phyloP scores from a whole-genome alignment of 345 rosid species.

The Lepidium sativum region DNA sequence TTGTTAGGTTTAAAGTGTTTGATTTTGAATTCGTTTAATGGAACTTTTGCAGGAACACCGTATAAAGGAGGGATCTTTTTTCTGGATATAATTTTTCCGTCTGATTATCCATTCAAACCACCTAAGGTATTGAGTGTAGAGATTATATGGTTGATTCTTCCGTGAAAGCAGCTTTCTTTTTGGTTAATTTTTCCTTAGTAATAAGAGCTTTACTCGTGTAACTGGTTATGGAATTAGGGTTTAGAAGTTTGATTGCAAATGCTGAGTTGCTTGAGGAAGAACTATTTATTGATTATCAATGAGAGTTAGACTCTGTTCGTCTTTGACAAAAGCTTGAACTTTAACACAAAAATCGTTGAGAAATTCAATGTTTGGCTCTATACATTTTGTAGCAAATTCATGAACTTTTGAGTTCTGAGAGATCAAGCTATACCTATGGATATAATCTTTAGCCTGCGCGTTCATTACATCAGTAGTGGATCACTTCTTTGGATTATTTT shows the following conservation, averaged over 20 bases:
- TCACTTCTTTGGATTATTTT: not conserved
- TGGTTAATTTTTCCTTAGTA: not conserved
- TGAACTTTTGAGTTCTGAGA: not conserved
- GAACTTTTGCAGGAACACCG: constrained; percentile 55
- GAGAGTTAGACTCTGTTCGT: not conserved
- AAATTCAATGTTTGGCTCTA: not conserved
- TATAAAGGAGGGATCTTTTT: constrained; percentile 86
- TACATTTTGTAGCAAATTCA: not conserved
- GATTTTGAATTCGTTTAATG: not conserved
- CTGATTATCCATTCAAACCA: constrained; percentile 87
- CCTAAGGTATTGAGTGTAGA: constrained; percentile 49
- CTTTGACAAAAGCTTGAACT: not conserved
- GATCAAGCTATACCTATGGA: not conserved
- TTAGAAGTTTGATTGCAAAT: not conserved
- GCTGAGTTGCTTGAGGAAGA: not conserved
- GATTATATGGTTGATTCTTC: not conserved
- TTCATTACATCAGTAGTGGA: not conserved
- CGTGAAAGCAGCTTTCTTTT: not conserved
- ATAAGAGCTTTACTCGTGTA: not conserved
- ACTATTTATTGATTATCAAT: not conserved
- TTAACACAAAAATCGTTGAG: not conserved
- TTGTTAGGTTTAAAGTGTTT: not conserved
- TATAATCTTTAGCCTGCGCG: not conserved
- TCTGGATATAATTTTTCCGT: constrained; percentile 63
- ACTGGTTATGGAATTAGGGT: not conserved